phyloP scores from a whole-genome alignment of 768 basidiomycete species.

The Serendipita sp. region DNA sequence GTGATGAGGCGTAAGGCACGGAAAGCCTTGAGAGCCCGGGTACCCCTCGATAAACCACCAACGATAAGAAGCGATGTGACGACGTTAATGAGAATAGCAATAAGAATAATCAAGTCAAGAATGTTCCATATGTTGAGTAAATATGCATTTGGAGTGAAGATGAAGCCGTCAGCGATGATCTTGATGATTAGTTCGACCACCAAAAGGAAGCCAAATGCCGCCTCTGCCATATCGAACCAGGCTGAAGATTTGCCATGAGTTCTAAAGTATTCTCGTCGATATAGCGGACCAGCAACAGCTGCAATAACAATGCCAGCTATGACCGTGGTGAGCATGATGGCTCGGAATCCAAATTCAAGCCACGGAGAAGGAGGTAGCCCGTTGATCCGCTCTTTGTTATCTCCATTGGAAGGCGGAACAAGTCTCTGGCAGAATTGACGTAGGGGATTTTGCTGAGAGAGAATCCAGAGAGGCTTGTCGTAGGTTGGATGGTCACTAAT shows the following conservation, averaged over 20 bases:
- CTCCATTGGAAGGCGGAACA: slow-evolving; percentile 63
- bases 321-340: slow-evolving; percentile 57
- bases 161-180: slow-evolving; percentile 79
- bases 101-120: slow-evolving; percentile 75
- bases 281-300: slow-evolving; percentile 66
- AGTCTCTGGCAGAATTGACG: slow-evolving; percentile 68
- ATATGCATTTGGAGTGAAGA: slow-evolving; percentile 86
- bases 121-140: slow-evolving; percentile 84
- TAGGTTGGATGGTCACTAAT: slow-evolving; percentile 79
- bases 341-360: slow-evolving; percentile 57
- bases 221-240: slow-evolving; percentile 82
- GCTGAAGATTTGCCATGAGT: slow-evolving; percentile 48
- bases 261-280: slow-evolving; percentile 57
- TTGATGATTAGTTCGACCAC: slow-evolving; percentile 80
- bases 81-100: slow-evolving; percentile 59
- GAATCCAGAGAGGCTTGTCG: slow-evolving; percentile 80
- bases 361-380: slow-evolving; percentile 54
- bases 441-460: slow-evolving; percentile 61
- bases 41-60: slow-evolving; percentile 65
- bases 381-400: slow-evolving; percentile 53
- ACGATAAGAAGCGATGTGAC: slow-evolving; percentile 56
- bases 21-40: slow-evolving; percentile 73
- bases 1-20: slow-evolving; percentile 83
- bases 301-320: slow-evolving; percentile 72
- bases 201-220: slow-evolving; percentile 51